phyloP scores from a whole-genome alignment of 805 yeast genomes.

The Saccharomycopsis microspora region DNA sequence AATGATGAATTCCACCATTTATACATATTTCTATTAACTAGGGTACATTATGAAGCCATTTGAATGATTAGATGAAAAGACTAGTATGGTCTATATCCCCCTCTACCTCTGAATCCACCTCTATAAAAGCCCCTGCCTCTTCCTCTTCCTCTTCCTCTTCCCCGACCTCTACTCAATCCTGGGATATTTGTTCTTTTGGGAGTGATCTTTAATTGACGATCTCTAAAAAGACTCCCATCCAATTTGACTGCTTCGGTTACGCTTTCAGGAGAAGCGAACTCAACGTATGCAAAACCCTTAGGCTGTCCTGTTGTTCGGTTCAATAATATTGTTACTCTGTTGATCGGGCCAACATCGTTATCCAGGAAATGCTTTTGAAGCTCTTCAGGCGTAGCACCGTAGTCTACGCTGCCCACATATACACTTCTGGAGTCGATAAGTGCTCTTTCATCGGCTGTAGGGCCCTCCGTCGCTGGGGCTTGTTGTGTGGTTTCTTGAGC shows the following conservation, averaged over 20 bases:
- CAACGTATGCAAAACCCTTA: constrained; percentile 80
- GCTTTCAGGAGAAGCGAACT: constrained; percentile 57
- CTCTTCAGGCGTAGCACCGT: constrained; percentile 67
- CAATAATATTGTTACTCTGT: constrained; percentile 66
- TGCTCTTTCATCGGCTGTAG: constrained; percentile 26
- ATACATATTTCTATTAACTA: too few species aligned
- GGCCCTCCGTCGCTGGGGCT: constrained; percentile 22
- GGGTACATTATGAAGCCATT: too few species aligned
- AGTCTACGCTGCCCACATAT: constrained; percentile 80
- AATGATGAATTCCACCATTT: too few species aligned
- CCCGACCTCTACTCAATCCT: constrained; percentile 32
- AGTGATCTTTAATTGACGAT: constrained; percentile 59
- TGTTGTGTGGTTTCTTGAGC: constrained; percentile 30
- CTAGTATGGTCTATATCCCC: constrained; percentile 15
- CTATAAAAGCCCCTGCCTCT: constrained; percentile 20
- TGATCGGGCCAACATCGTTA: constrained; percentile 48
- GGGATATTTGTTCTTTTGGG: constrained; percentile 79
- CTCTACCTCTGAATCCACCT: constrained; percentile 17
- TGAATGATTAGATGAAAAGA: too few species aligned
- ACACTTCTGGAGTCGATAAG: constrained; percentile 70
- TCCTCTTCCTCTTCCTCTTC: constrained; percentile 25
- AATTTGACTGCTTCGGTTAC: constrained; percentile 55
- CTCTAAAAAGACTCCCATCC: constrained; percentile 56
- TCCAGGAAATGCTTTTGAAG: constrained; percentile 60
- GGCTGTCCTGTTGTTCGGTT: constrained; percentile 74